phyloP scores from a whole-genome alignment of 108 stramenopile genomes.

The Schizochytrium sp. region DNA sequence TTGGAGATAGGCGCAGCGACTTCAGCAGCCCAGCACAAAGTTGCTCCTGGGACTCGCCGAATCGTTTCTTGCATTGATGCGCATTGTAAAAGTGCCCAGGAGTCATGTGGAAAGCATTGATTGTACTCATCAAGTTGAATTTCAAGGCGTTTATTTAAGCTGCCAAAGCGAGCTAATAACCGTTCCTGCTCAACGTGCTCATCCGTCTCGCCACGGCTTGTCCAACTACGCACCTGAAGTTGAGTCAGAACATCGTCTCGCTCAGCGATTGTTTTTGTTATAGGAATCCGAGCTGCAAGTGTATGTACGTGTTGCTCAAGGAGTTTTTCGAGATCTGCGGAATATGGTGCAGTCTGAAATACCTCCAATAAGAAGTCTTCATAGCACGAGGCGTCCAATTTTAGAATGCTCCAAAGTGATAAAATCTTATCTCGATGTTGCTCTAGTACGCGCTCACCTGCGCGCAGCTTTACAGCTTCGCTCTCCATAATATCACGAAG shows the following conservation, averaged over 20 bases:
- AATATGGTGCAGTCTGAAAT: conserved; percentile 40
- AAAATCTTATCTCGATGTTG: conserved; percentile 12
- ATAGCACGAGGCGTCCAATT: not conserved
- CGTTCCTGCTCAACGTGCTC: conserved; percentile 10
- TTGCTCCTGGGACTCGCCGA: not conserved
- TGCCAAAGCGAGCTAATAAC: not conserved
- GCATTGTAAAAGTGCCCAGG: not conserved
- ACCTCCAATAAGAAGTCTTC: conserved; percentile 22
- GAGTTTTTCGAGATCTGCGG: not conserved
- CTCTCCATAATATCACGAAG: not conserved
- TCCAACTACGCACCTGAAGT: not conserved
- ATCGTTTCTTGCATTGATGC: not conserved
- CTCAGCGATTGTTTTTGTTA: not conserved
- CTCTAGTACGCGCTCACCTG: not conserved
- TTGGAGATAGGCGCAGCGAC: no score
- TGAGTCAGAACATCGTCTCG: not conserved
- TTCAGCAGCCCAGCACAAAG: not conserved
- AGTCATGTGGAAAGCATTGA: not conserved
- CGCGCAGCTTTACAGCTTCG: not conserved
- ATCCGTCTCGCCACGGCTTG: not conserved
- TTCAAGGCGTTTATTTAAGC: conserved; percentile 14
- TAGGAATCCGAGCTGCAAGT: conserved; percentile 23
- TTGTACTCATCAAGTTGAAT: not conserved
- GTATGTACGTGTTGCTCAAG: conserved; percentile 17
- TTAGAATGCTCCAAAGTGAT: not conserved